These are phyloP conservation scores for Solanum bulbocastanum DNA, from an alignment of 257 asterid genomes.

Conservation along the genomic window DNA sequence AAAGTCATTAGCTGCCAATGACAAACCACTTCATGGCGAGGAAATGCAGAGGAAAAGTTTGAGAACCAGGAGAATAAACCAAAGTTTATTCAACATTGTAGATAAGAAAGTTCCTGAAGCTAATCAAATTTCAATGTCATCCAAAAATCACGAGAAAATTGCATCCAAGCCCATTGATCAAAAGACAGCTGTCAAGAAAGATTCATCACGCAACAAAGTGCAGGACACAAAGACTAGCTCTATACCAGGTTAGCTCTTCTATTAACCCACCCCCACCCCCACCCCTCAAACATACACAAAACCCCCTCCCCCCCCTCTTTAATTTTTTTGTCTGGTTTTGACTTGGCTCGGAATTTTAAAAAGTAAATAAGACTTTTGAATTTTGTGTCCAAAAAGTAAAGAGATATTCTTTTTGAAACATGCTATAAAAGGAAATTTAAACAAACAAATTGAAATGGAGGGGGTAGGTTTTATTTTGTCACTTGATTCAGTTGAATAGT, in stretches of 20 bases:
- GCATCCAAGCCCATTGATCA: constrained; percentile 5
- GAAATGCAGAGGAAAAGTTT: not conserved
- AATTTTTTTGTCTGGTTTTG: not conserved
- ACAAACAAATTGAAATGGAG: not conserved
- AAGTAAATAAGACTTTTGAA: not conserved
- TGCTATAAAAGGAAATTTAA: not conserved
- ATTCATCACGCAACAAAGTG: constrained; percentile 7
- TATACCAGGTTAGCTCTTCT: constrained; percentile 23
- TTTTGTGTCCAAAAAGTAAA: not conserved
- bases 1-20: not conserved
- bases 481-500: not conserved
- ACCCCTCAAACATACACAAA: not conserved
- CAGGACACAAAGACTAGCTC: constrained; percentile 22
- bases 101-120: constrained; percentile 25
- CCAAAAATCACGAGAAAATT: constrained; percentile 2
- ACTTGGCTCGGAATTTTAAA: not conserved
- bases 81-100: constrained; percentile 28
- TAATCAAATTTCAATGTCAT: constrained; percentile 12
- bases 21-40: not conserved
- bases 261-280: not conserved
- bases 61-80: not conserved
- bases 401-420: too few species aligned
- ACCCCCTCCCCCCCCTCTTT: not conserved
- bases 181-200: constrained; percentile 24
- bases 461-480: not conserved